phyloP scores from a whole-genome alignment of 768 basidiomycete genomes.

The Tricholomella constricta region DNA sequence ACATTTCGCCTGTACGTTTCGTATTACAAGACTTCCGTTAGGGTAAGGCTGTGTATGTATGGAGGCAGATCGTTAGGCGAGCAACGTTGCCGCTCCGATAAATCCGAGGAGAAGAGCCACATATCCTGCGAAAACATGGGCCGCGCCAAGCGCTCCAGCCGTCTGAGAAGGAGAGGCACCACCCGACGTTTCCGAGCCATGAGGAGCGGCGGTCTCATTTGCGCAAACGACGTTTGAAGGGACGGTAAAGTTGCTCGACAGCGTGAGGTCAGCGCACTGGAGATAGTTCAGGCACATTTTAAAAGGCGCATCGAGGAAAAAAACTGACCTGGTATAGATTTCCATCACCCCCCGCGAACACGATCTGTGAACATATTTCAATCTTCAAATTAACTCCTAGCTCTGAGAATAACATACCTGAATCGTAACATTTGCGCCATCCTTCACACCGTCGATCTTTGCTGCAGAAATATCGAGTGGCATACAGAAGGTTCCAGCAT shows the following conservation, averaged over 20 bases:
- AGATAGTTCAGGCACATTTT: conserved; percentile 27
- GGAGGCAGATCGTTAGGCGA: background rate
- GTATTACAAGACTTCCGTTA: background rate
- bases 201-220: conserved; percentile 30
- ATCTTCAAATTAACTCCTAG: background rate
- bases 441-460: conserved; percentile 44
- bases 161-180: conserved; percentile 15
- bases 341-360: conserved; percentile 68
- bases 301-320: background rate
- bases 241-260: conserved; percentile 51
- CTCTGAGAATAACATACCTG: conserved; percentile 35
- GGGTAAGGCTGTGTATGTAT: background rate
- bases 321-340: conserved; percentile 60
- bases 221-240: conserved; percentile 44
- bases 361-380: conserved; percentile 54
- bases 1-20: background rate
- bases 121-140: conserved; percentile 6
- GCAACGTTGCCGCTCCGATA: background rate
- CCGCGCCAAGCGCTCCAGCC: background rate
- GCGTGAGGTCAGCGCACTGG: conserved; percentile 76
- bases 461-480: conserved; percentile 57
- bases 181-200: conserved; percentile 6
- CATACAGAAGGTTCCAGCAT: conserved; percentile 64
- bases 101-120: conserved; percentile 1
- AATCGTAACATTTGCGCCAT: conserved; percentile 74